Percentiles rank a stretch among this genome's conserved stretches.
phyloP scores from a whole-genome alignment of 2,329 filamentous ascomycete species.

The Chaetoscypha palmicola region DNA sequence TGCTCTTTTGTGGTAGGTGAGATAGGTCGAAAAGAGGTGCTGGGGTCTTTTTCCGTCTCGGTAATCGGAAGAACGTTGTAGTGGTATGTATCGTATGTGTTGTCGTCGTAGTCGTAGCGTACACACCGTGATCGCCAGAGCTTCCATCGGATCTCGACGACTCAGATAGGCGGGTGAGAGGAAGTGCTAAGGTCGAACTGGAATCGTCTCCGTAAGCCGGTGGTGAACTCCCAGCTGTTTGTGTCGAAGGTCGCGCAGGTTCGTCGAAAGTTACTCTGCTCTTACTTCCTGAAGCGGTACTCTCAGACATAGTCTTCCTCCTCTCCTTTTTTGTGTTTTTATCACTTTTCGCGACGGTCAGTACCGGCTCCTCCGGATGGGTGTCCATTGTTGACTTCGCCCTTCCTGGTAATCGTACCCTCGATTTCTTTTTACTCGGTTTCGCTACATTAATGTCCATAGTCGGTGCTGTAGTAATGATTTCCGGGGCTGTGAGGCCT shows the following conservation, averaged over 20 bases:
- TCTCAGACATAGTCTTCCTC: slow-evolving; percentile 35
- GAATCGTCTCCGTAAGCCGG: slow-evolving; percentile 56
- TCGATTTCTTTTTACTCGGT: slow-evolving; percentile 47
- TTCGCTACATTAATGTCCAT: slow-evolving; percentile 48
- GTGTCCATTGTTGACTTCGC: slow-evolving; percentile 30
- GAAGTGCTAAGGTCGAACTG: slow-evolving; percentile 54
- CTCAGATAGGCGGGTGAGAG: slow-evolving; percentile 65
- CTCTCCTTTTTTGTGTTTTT: slow-evolving; percentile 35
- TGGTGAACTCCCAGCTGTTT: slow-evolving; percentile 39
- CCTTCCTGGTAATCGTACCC: slow-evolving; percentile 46
- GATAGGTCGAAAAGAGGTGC: slow-evolving; percentile 80
- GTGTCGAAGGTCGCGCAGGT: slow-evolving; percentile 42
- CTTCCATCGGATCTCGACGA: slow-evolving; percentile 87
- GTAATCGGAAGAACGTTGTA: slow-evolving; percentile 73
- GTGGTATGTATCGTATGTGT: slow-evolving; percentile 57
- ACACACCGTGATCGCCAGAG: slow-evolving; percentile 57
- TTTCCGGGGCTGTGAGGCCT: slow-evolving; percentile 50
- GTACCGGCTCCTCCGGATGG: slow-evolving; percentile 13
- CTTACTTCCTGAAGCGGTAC: slow-evolving; percentile 29
- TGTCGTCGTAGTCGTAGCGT: slow-evolving; percentile 51
- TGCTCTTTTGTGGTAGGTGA: slow-evolving; percentile 74
- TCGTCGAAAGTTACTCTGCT: slow-evolving; percentile 55
- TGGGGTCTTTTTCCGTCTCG: slow-evolving; percentile 62
- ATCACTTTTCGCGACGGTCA: slow-evolving; percentile 15
- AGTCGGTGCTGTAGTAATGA: slow-evolving; percentile 89